Evolutionary conservation across 345 rosid genomes (phyloP).

Genomic region (Erucastrum elatum): DNA sequence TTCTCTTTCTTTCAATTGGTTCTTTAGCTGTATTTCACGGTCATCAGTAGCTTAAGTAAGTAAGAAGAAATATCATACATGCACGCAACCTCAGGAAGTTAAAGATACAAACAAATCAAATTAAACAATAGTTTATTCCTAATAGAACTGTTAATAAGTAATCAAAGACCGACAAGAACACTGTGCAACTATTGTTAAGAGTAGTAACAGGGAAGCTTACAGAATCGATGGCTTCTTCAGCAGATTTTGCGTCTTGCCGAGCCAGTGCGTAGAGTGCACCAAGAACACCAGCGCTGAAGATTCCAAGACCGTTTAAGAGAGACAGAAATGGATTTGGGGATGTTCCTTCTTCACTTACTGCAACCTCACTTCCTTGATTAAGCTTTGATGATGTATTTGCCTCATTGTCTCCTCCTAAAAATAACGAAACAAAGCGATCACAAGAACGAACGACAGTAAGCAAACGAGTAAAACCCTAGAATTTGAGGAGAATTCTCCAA

Average conservation of each 20-base stretch:
- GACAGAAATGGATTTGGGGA: conserved; percentile 61
- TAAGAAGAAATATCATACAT: background rate
- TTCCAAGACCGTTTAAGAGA: conserved; percentile 76
- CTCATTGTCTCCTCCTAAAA: conserved; percentile 58
- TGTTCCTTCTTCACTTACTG: conserved; percentile 42
- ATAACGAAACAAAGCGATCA: background rate
- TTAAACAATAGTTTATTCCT: background rate
- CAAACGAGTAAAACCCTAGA: background rate
- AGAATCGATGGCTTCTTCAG: conserved; percentile 58
- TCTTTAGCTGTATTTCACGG: conserved; percentile 54
- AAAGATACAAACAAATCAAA: conserved; percentile 7
- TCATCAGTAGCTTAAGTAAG: conserved; percentile 4
- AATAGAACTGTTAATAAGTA: background rate
- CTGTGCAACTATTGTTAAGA: background rate
- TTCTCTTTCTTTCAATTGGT: conserved; percentile 66
- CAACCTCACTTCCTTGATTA: conserved; percentile 50
- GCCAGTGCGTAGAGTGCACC: conserved; percentile 85
- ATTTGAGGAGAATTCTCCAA: background rate
- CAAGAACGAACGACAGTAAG: background rate
- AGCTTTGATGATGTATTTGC: conserved; percentile 36
- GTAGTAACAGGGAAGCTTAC: conserved; percentile 52
- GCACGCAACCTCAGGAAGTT: conserved; percentile 7
- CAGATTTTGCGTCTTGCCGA: conserved; percentile 56
- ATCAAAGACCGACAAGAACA: background rate
- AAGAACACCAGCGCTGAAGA: conserved; percentile 69